These are phyloP conservation scores for Cenchrus americanus DNA, from an alignment of 176 grass and related monocot genomes.

Conservation along the genomic window DNA sequence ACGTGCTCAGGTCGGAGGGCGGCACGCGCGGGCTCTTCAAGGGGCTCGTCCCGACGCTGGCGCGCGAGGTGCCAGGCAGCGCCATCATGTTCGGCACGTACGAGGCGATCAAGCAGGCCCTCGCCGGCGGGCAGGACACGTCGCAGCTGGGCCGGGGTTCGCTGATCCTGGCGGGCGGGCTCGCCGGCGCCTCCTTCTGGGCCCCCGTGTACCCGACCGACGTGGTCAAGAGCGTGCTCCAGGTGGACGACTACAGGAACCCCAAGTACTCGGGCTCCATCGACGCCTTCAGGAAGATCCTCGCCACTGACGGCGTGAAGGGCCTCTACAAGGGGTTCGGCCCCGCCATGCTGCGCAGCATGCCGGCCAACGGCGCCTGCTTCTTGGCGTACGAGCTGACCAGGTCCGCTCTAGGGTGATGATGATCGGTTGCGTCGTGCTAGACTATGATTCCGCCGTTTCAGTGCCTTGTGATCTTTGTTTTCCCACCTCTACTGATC, in stretches of 20 bases:
- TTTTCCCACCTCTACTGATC: not conserved
- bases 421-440: not conserved
- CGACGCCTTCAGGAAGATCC: constrained; percentile 73
- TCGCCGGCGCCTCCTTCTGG: constrained; percentile 82
- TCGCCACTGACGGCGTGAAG: constrained; percentile 68
- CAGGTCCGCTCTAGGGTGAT: constrained; percentile 58
- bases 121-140: constrained; percentile 65
- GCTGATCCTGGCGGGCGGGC: constrained; percentile 62
- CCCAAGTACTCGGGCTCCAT: constrained; percentile 74
- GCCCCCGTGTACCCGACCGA: constrained; percentile 72
- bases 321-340: constrained; percentile 86
- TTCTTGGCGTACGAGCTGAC: constrained; percentile 84
- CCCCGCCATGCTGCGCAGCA: constrained; percentile 79
- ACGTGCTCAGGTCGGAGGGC: constrained; percentile 65
- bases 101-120: constrained; percentile 62
- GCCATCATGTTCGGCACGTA: constrained; percentile 83
- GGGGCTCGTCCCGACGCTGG: constrained; percentile 68
- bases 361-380: constrained; percentile 80
- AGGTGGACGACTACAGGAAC: constrained; percentile 87
- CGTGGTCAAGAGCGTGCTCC: constrained; percentile 83
- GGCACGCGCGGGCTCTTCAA: constrained; percentile 69
- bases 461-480: not conserved
- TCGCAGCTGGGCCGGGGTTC: constrained; percentile 66
- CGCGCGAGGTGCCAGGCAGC: constrained; percentile 80
- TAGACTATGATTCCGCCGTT: no score